Conservation (phyloP, 192 early-diverging fungal species). For the Backusella liffmaniae region DNA sequence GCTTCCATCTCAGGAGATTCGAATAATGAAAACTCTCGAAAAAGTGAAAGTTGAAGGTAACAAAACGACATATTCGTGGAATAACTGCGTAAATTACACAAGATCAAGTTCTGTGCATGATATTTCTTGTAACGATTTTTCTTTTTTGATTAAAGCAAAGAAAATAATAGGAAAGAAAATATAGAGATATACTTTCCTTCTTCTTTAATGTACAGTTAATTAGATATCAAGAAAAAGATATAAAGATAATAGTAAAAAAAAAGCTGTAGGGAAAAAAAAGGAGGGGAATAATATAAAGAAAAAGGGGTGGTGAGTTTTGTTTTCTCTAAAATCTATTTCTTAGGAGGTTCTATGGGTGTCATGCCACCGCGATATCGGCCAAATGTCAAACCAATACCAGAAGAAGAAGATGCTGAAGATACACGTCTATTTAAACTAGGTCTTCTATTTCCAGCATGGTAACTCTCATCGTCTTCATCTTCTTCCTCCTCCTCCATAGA, state of each 20-base stretch:
- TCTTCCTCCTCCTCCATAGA: background rate
- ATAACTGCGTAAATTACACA: background rate
- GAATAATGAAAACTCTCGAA: no score
- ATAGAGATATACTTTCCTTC: background rate
- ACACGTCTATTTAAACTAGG: background rate
- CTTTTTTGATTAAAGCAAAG: no score
- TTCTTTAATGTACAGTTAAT: background rate
- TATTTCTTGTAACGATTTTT: no score
- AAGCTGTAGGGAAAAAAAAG: background rate
- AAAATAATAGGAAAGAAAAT: no score
- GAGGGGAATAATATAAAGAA: background rate
- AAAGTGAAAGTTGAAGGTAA: no score
- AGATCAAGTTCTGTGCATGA: background rate
- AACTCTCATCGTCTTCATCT: background rate
- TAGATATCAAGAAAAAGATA: background rate
- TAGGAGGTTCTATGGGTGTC: slow-evolving; percentile 9
- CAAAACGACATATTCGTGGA: no score
- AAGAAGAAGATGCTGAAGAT: slow-evolving; percentile 18
- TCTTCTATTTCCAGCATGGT: background rate
- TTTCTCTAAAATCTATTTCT: slow-evolving; percentile 10
- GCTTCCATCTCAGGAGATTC: no score
- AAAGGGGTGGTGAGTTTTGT: no score
- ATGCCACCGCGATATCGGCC: slow-evolving; percentile 11
- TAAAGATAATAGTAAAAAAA: background rate
- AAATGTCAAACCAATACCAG: slow-evolving; percentile 13